Evolutionary conservation across 805 yeast genomes (phyloP).

Genomic region (Saccharomycopsis guyanensis): DNA sequence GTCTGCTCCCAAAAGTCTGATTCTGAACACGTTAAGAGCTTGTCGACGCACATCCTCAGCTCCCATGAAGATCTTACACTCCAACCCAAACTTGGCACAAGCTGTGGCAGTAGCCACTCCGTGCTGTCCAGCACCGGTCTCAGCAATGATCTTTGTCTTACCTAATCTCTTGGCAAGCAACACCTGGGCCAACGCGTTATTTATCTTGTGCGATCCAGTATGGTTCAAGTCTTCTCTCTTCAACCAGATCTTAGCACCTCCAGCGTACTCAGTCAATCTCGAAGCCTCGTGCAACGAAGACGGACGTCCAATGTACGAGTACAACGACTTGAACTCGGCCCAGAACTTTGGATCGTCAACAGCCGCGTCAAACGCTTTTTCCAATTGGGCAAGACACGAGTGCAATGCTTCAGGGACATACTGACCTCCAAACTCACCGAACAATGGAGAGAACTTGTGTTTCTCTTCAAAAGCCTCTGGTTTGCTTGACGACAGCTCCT

Average conservation of each 20-base stretch:
- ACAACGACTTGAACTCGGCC: constrained; percentile 80
- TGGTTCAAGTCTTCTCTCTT: constrained; percentile 94
- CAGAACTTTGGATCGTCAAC: constrained; percentile 87
- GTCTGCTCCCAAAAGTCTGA: constrained; percentile 92
- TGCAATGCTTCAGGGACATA: constrained; percentile 96
- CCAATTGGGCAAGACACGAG: constrained; percentile 84
- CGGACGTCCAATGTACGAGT: constrained; percentile 94
- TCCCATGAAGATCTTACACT: constrained; percentile 96
- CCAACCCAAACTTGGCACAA: constrained; percentile 85
- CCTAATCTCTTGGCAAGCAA: constrained; percentile 74
- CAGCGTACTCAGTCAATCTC: constrained; percentile 79
- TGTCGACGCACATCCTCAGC: constrained; percentile 99
- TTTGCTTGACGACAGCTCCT: too few species aligned
- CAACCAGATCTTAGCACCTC: constrained; percentile 96
- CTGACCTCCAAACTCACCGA: constrained; percentile 98
- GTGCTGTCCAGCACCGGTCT: constrained; percentile 91
- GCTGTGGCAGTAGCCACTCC: constrained; percentile 94
- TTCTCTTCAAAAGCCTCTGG: constrained; percentile 40
- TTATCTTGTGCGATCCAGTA: constrained; percentile 83
- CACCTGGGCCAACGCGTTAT: constrained; percentile 78
- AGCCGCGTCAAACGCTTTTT: constrained; percentile 79
- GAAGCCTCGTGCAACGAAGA: constrained; percentile 88
- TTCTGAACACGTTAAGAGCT: constrained; percentile 95
- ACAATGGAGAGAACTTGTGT: constrained; percentile 67
- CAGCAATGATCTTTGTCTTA: constrained; percentile 71